Evolutionary conservation across 495 filamentous ascomycete species (phyloP).

Genomic region (Penicillium roqueforti): DNA sequence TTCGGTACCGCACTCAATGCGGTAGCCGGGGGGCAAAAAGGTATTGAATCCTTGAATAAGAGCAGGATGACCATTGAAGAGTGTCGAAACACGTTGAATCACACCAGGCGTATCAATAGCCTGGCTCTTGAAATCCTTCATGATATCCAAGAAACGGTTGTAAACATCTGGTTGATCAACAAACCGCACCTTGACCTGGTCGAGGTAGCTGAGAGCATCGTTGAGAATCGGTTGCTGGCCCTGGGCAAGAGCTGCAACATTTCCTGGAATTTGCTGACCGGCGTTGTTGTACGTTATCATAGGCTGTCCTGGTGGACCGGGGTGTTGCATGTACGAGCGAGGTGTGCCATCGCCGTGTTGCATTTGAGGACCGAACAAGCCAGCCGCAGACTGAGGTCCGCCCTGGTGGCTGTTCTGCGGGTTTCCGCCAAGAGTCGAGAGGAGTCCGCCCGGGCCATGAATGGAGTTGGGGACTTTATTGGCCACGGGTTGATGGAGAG

Average conservation of each 20-base stretch:
- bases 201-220: conserved; percentile 94
- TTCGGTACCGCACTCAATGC: conserved; percentile 90
- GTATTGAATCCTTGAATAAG: conserved; percentile 99
- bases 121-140: conserved; percentile 99
- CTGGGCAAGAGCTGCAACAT: conserved; percentile 62
- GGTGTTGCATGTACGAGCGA: conserved; percentile 61
- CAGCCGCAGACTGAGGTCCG: conserved; percentile 61
- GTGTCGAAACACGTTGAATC: conserved; percentile 92
- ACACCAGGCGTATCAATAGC: conserved; percentile 98
- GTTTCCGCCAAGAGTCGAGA: conserved; percentile 65
- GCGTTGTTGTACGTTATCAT: conserved; percentile 55
- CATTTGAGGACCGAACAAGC: conserved; percentile 65
- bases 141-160: conserved; percentile 96
- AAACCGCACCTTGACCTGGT: conserved; percentile 98
- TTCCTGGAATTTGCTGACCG: conserved; percentile 45
- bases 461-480: conserved; percentile 74
- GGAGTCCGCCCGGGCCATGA: conserved; percentile 81
- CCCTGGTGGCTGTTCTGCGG: conserved; percentile 48
- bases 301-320: conserved; percentile 53
- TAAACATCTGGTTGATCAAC: conserved; percentile 97
- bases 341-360: conserved; percentile 56
- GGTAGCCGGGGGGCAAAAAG: conserved; percentile 93
- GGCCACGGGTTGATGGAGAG: conserved; percentile 87
- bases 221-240: conserved; percentile 97
- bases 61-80: conserved; percentile 94